phyloP scores from a whole-genome alignment of 768 basidiomycete genomes.

The Suillus occidentalis region DNA sequence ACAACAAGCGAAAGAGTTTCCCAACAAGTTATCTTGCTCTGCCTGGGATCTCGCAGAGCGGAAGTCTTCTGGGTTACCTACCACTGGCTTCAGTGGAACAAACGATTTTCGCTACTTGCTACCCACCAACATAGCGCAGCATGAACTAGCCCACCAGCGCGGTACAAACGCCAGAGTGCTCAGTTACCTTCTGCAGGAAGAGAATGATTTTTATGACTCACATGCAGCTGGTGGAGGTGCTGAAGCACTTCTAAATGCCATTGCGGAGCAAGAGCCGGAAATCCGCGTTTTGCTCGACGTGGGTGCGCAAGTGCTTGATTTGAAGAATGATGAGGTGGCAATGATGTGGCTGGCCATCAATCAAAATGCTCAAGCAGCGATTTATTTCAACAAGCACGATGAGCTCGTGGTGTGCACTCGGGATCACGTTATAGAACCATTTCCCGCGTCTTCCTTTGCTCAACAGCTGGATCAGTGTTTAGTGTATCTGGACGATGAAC shows the following conservation, averaged over 20 bases:
- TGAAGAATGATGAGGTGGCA: slow-evolving; percentile 41
- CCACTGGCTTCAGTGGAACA: slow-evolving; percentile 57
- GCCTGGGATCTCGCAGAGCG: slow-evolving; percentile 53
- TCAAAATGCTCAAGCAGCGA: slow-evolving; percentile 35
- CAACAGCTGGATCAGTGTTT: slow-evolving; percentile 41
- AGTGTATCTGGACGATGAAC: slow-evolving; percentile 55
- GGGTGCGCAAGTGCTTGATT: slow-evolving; percentile 54
- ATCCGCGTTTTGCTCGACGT: slow-evolving; percentile 51
- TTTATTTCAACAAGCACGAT: slow-evolving; percentile 43
- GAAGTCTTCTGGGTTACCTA: slow-evolving; percentile 28
- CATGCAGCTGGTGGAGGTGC: slow-evolving; percentile 17
- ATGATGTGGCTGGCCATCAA: slow-evolving; percentile 15
- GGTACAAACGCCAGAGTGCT: slow-evolving; percentile 45
- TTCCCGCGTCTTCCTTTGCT: slow-evolving; percentile 39
- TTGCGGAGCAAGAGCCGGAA: slow-evolving; percentile 35
- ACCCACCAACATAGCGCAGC: slow-evolving; percentile 18
- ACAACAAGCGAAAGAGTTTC: slow-evolving; percentile 48
- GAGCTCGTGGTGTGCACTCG: slow-evolving; percentile 34
- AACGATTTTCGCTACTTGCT: slow-evolving; percentile 43
- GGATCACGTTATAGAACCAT: slow-evolving; percentile 35
- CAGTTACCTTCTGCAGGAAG: slow-evolving; percentile 22
- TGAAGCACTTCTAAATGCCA: slow-evolving; percentile 26
- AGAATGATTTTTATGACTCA: slow-evolving; percentile 38
- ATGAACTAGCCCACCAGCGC: slow-evolving; percentile 37
- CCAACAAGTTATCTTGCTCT: slow-evolving; percentile 44